A percentile compares a stretch with the other conserved stretches of the same genome.
Conservation (phyloP, 1,284 basidiomycete species). For the Pyrrhoderma noxium region DNA sequence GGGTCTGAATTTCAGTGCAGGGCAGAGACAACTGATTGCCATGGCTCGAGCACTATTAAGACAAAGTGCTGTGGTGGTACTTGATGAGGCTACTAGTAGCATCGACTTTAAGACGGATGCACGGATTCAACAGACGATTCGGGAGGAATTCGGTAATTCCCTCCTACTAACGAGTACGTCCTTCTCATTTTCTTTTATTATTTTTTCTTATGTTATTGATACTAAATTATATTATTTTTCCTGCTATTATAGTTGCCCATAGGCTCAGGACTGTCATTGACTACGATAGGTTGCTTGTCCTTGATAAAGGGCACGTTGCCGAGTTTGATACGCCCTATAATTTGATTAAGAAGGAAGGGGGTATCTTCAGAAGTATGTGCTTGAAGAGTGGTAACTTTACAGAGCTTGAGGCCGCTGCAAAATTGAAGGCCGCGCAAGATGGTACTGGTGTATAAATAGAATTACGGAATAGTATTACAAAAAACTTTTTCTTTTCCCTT, state of each 20-base stretch:
- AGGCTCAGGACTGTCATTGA: slow-evolving; percentile 66
- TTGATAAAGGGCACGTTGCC: slow-evolving; percentile 59
- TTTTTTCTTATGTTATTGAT: background rate
- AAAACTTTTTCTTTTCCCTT: no score
- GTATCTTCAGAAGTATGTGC: slow-evolving; percentile 37
- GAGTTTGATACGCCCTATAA: slow-evolving; percentile 29
- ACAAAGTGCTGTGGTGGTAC: slow-evolving; percentile 68
- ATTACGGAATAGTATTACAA: no score
- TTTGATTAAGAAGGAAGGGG: slow-evolving; percentile 20
- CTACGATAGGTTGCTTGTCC: slow-evolving; percentile 76
- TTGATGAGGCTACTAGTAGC: slow-evolving; percentile 79
- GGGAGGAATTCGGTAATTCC: slow-evolving; percentile 66
- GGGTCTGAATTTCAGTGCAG: slow-evolving; percentile 79
- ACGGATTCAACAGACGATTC: slow-evolving; percentile 75
- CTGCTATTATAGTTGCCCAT: slow-evolving; percentile 49
- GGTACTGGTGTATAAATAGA: background rate
- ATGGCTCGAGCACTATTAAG: slow-evolving; percentile 74
- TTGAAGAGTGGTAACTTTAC: slow-evolving; percentile 36
- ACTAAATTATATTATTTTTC: background rate
- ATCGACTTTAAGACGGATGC: slow-evolving; percentile 71
- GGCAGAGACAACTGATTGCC: slow-evolving; percentile 78
- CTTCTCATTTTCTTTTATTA: background rate
- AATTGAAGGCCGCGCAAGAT: slow-evolving; percentile 7
- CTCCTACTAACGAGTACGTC: slow-evolving; percentile 49
- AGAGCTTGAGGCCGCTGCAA: slow-evolving; percentile 24